phyloP scores from a whole-genome alignment of 78 protist genomes.

The Carpediemonas membranifera region DNA sequence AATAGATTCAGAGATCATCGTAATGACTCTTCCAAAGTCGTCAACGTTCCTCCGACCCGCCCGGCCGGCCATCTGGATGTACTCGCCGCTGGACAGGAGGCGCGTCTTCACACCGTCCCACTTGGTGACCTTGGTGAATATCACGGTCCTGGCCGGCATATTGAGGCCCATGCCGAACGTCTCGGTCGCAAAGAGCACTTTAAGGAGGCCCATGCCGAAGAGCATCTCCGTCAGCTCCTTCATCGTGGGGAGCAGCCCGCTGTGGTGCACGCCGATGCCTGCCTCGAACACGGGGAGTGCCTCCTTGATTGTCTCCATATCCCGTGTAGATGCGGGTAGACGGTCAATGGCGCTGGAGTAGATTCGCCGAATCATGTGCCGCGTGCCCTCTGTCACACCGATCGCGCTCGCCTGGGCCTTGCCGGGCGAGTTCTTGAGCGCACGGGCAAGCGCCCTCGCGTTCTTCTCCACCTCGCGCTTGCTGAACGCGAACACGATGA shows the following conservation, averaged over 20 bases:
- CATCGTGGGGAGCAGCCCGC: slow-evolving; percentile 87
- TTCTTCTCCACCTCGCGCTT: slow-evolving; percentile 39
- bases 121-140: slow-evolving; percentile 59
- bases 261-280: slow-evolving; percentile 92
- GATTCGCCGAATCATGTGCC: slow-evolving; percentile 42
- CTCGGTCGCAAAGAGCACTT: slow-evolving; percentile 91
- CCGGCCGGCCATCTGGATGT: slow-evolving; percentile 88
- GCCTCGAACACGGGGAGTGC: background rate
- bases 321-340: background rate
- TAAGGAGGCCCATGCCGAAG: slow-evolving; percentile 66
- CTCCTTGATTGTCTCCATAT: background rate
- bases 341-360: background rate
- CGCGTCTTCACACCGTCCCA: slow-evolving; percentile 58
- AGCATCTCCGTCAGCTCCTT: slow-evolving; percentile 79
- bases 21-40: slow-evolving; percentile 2
- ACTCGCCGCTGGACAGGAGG: slow-evolving; percentile 59
- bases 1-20: no score
- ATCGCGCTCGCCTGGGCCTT: background rate
- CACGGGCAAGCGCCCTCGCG: no score
- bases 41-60: slow-evolving; percentile 87
- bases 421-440: no score
- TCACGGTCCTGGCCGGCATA: slow-evolving; percentile 91
- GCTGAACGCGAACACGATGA: slow-evolving; percentile 49
- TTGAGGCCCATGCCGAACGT: slow-evolving; percentile 99
- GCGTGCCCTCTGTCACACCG: background rate